Evolutionary conservation across 345 rosid species (phyloP).

Genomic region (Camelina hispida): DNA sequence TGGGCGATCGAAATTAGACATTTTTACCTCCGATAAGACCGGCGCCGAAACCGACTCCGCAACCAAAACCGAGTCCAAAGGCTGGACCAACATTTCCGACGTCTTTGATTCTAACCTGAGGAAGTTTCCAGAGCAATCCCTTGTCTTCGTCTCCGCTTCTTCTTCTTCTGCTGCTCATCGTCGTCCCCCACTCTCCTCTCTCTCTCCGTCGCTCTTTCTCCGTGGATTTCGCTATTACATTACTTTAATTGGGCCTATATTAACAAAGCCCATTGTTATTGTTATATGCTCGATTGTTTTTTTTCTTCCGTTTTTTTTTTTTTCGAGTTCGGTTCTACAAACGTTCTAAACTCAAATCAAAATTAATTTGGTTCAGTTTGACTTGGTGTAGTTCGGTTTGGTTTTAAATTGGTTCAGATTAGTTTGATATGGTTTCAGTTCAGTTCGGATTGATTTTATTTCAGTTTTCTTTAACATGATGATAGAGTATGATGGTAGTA

Average conservation of each 20-base stretch:
- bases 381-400: too few relatives aligned
- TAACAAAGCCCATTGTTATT: neutral
- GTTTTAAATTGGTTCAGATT: too few relatives aligned
- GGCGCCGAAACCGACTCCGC: constrained; percentile 81
- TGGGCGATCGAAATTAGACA: neutral
- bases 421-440: too few relatives aligned
- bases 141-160: constrained; percentile 46
- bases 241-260: neutral
- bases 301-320: too few relatives aligned
- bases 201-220: neutral
- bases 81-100: constrained; percentile 82
- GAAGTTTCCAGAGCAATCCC: constrained; percentile 86
- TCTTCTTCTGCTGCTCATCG: constrained; percentile 46
- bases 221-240: neutral
- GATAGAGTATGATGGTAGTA: too few relatives aligned
- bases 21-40: constrained; percentile 84
- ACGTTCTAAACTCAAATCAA: too few relatives aligned
- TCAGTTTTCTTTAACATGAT: too few relatives aligned
- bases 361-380: too few relatives aligned
- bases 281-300: neutral
- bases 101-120: constrained; percentile 60
- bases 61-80: constrained; percentile 82
- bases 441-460: too few relatives aligned
- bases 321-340: too few relatives aligned
- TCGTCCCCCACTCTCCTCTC: neutral